Evolutionary conservation across 345 rosid genomes (phyloP).

Genomic region (Ceriops decandra): DNA sequence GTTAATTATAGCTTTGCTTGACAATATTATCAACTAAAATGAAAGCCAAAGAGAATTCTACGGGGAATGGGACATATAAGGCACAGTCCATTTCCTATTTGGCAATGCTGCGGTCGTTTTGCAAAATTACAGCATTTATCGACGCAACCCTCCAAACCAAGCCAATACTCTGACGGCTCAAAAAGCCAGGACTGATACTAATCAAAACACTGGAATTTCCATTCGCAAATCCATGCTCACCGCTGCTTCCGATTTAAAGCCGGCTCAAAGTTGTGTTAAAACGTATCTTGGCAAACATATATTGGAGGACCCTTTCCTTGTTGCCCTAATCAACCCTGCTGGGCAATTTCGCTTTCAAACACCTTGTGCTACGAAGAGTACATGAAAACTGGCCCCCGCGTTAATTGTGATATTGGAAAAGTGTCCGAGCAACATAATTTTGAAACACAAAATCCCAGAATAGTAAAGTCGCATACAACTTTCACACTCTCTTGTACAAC

Average conservation of each 20-base stretch:
- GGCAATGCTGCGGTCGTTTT: constrained; percentile 60
- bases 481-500: too few relatives aligned
- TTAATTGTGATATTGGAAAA: too few relatives aligned
- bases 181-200: constrained; percentile 44
- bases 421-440: too few relatives aligned
- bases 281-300: constrained; percentile 53
- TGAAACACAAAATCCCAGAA: too few relatives aligned
- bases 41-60: constrained; percentile 37
- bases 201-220: constrained; percentile 55
- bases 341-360: constrained; percentile 46
- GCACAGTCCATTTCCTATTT: constrained; percentile 62
- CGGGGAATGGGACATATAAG: constrained; percentile 37
- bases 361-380: constrained; percentile 69
- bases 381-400: constrained; percentile 58
- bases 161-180: constrained; percentile 60
- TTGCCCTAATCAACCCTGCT: constrained; percentile 36
- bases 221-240: constrained; percentile 47
- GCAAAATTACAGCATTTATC: constrained; percentile 50
- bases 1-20: neutral
- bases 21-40: neutral
- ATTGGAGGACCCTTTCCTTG: constrained; percentile 50
- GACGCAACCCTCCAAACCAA: constrained; percentile 37
- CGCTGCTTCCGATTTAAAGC: constrained; percentile 35
- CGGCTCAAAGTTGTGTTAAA: constrained; percentile 19
- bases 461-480: too few relatives aligned